These are phyloP conservation scores for Coelastrella sp. DNA, from an alignment of 139 green algal species.

Conservation along the genomic window DNA sequence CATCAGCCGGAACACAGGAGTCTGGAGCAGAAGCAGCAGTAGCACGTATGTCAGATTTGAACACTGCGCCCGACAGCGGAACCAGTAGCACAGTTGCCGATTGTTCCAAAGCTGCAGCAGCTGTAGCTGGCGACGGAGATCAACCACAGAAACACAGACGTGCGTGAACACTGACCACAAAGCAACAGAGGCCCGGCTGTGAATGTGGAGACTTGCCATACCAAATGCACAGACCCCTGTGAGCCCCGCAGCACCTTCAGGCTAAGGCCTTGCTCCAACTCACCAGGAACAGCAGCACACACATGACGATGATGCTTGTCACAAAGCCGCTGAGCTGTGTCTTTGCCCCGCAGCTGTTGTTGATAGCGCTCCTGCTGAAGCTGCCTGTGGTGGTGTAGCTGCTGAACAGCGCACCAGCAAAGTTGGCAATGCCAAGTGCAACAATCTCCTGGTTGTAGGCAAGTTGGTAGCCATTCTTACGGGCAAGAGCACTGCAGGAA, in stretches of 20 bases:
- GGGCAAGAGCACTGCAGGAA: conserved; percentile 63
- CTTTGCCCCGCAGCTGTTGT: conserved; percentile 65
- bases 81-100: too few relatives aligned
- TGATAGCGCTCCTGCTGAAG: conserved; percentile 68
- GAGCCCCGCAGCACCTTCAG: too few relatives aligned
- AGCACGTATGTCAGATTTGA: background rate
- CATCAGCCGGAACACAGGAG: conserved; percentile 81
- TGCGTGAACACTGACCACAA: too few relatives aligned
- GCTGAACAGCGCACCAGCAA: conserved; percentile 81
- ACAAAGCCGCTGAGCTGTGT: conserved; percentile 64
- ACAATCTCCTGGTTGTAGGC: conserved; percentile 86
- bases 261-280: background rate
- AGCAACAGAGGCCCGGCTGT: too few relatives aligned
- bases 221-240: too few relatives aligned
- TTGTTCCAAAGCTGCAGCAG: too few relatives aligned
- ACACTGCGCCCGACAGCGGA: conserved; percentile 35
- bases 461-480: conserved; percentile 78
- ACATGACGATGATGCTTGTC: conserved; percentile 71
- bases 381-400: conserved; percentile 87
- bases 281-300: conserved; percentile 80
- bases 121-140: too few relatives aligned
- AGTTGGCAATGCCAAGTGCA: conserved; percentile 85
- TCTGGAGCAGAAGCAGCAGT: conserved; percentile 42
- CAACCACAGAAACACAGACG: too few relatives aligned
- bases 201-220: too few relatives aligned